Evolutionary conservation across 306 rosid species (phyloP), one percentile per base, ranked within the genome.

Genomic region (Casuarina equisetifolia): DNA sequence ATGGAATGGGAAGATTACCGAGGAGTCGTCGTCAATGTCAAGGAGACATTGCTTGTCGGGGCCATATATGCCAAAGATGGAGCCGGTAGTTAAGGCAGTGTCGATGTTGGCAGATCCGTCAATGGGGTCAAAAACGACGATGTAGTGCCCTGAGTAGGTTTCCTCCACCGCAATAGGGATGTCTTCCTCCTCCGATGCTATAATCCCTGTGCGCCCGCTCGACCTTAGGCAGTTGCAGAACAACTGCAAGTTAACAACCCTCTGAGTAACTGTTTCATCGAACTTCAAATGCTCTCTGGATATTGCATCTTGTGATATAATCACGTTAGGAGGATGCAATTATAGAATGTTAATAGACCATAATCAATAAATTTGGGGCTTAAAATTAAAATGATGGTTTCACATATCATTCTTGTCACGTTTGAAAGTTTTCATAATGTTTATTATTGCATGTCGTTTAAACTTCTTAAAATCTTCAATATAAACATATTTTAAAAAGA

Each of bases 81-180:
- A 85, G 43, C 85, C 88, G 46, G 85, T 85, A 12, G 85, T 81
- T 53, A 85, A 72, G 70, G 85, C 78, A 58, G 79, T 81, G 70
- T 85, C 88, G 3, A 85, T 85, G 39, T 85, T 85, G 46, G 88
- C 80, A 36, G 85, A 85, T 54, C 88, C 85, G 63, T 85, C 88
- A 50, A 85, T 81, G 20, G 88, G 88, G 57, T 85, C 88, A 52
- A 85, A 81, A 53, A 85, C 85, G 25, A 81, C 85, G 6, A 85
- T 77, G 63, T 85, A 85, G 83, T 85, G 76, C 64, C 88, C 85
- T 19, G 83, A 85, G 76, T 78, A 85, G 0, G 85, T 85, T 72
- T 85, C 85, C 73, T 85, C 88, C 32, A 85, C 88, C 2, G 88
- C 88, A 49, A 85, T 85, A 9, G 88, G 88, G 13, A 85, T 64